A percentile compares a stretch with the other conserved stretches of the same genome.
Evolutionary conservation across 257 asterid genomes (phyloP).

Genomic region (Petrea volubilis): DNA sequence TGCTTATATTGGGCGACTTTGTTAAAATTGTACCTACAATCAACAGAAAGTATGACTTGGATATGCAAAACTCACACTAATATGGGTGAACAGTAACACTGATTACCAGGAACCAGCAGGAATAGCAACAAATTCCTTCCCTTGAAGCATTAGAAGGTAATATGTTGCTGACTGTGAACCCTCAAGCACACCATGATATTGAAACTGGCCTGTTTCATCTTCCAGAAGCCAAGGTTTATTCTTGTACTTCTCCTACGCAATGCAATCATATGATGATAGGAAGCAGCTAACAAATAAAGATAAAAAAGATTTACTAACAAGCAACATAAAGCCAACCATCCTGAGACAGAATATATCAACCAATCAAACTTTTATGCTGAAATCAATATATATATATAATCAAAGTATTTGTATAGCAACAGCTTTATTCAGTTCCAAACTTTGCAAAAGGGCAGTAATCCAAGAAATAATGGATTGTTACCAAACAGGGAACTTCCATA

Average conservation of each 20-base stretch:
- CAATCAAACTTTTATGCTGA: background rate
- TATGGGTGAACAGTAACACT: conserved; percentile 3
- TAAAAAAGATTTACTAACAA: background rate
- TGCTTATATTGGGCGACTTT: conserved; percentile 98
- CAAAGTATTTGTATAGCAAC: background rate
- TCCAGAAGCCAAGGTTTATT: conserved; percentile 96
- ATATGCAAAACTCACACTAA: conserved; percentile 8
- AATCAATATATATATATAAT: background rate
- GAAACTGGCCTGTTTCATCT: conserved; percentile 95
- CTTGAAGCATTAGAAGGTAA: conserved; percentile 94
- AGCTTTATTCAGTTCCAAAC: conserved; percentile 1
- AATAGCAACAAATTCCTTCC: conserved; percentile 90
- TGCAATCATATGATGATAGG: conserved; percentile 27
- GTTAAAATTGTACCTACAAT: conserved; percentile 84
- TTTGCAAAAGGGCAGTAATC: background rate
- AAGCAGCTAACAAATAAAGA: conserved; percentile 10
- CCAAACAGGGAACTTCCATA: conserved; percentile 7
- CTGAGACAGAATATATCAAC: background rate
- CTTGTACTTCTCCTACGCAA: conserved; percentile 83
- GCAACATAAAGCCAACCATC: conserved; percentile 18
- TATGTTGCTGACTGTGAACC: conserved; percentile 95
- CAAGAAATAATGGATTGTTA: conserved; percentile 4
- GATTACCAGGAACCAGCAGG: conserved; percentile 98
- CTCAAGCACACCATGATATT: conserved; percentile 85
- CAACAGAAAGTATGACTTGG: conserved; percentile 2